Percentiles rank a stretch among this genome's conserved stretches.
phyloP scores from a whole-genome alignment of 306 rosid species.

The Canavalia ensiformis region DNA sequence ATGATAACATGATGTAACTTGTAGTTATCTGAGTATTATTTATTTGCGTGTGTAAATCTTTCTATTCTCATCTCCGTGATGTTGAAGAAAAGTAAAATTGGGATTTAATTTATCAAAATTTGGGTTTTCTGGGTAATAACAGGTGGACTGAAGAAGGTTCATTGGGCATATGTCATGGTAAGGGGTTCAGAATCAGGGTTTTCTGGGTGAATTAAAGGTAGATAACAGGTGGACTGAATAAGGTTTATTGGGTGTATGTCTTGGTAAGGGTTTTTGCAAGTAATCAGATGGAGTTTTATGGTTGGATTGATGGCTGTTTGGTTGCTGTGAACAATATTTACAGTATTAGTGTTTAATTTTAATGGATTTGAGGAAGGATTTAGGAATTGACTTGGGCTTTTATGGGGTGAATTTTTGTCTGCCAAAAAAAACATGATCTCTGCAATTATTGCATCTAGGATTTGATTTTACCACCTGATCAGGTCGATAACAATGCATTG shows the following conservation, averaged over 20 bases:
- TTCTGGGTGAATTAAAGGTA: background rate
- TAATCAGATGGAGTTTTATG: conserved; percentile 4
- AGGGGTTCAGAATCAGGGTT: conserved; percentile 35
- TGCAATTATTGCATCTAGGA: conserved; percentile 21
- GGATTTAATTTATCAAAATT: conserved; percentile 19
- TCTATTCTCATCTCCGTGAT: conserved; percentile 8
- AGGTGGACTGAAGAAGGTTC: conserved; percentile 4
- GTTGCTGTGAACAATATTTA: conserved; percentile 7
- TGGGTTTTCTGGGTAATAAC: conserved; percentile 16
- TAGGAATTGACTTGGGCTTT: background rate
- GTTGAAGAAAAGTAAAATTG: conserved; percentile 26
- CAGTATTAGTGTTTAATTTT: background rate
- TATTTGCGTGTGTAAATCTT: conserved; percentile 34
- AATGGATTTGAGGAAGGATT: background rate
- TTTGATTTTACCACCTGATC: background rate
- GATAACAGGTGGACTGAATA: background rate
- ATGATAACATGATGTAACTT: conserved; percentile 15
- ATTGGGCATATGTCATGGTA: conserved; percentile 11
- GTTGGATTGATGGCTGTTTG: conserved; percentile 30
- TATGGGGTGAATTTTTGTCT: background rate
- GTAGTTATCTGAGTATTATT: background rate
- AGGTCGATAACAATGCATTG: background rate
- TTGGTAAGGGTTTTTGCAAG: conserved; percentile 33
- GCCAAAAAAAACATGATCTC: conserved; percentile 9
- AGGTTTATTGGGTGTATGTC: conserved; percentile 10